These are phyloP conservation scores for Diaporthe nobilis DNA, from an alignment of 2,329 filamentous ascomycete genomes.

Conservation along the genomic window DNA sequence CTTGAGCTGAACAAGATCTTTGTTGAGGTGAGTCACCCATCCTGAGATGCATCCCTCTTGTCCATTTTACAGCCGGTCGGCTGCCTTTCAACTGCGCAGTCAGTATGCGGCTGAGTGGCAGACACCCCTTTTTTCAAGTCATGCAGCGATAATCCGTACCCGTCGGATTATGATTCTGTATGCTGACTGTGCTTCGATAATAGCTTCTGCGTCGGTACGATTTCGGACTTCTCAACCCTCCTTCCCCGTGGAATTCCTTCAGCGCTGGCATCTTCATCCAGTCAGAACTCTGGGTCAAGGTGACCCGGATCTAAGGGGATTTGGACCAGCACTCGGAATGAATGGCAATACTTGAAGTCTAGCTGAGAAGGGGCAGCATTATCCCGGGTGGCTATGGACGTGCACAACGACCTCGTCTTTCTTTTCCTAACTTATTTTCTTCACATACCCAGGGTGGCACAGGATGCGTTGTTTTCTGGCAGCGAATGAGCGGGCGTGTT, in stretches of 20 bases:
- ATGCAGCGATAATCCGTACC: background rate
- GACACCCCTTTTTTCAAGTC: background rate
- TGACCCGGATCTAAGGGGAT: constrained; percentile 43
- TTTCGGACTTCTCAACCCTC: constrained; percentile 46
- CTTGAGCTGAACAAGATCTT: constrained; percentile 61
- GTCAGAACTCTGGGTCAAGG: constrained; percentile 47
- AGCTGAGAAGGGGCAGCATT: background rate
- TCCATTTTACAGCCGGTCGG: background rate
- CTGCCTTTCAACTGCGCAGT: background rate
- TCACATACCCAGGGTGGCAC: constrained; percentile 30
- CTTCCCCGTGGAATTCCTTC: constrained; percentile 46
- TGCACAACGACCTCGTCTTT: background rate
- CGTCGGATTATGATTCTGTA: background rate
- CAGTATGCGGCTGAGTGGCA: background rate
- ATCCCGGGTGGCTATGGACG: background rate
- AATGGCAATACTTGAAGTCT: background rate
- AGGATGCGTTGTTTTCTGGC: background rate
- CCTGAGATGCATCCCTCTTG: background rate
- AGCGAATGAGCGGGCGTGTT: constrained; percentile 26
- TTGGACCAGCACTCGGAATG: background rate
- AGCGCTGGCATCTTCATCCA: constrained; percentile 50
- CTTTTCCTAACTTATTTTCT: background rate
- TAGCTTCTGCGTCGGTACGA: constrained; percentile 46
- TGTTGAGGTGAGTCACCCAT: constrained; percentile 54
- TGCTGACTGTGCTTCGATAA: constrained; percentile 26